These are phyloP conservation scores for Avicennia marina DNA, from an alignment of 257 asterid species.

Conservation along the genomic window DNA sequence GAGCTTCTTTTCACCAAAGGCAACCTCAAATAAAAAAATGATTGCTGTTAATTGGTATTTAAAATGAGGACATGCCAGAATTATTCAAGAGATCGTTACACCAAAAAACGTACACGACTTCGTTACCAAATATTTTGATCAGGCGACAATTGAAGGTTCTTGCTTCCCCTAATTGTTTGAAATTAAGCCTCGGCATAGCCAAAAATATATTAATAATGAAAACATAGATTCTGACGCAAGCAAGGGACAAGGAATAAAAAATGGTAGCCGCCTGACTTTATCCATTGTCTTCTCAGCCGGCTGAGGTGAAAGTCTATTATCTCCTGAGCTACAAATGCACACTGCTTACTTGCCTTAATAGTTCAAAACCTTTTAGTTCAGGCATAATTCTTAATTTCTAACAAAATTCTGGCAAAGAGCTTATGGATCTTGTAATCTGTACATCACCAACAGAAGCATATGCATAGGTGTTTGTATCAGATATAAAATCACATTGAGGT, in stretches of 20 bases:
- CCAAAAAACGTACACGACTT: no score
- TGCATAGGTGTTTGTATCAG: no score
- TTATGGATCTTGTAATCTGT: no score
- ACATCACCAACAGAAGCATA: no score
- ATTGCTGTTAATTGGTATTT: background rate
- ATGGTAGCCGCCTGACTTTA: background rate
- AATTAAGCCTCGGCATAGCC: background rate
- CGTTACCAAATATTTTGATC: background rate
- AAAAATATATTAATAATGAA: background rate
- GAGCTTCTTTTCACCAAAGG: no score
- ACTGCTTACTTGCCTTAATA: background rate
- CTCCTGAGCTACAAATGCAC: background rate
- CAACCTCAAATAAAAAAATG: no score
- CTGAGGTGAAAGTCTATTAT: conserved; percentile 8
- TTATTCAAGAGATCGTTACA: no score
- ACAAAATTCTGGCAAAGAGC: no score
- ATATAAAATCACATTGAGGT: no score
- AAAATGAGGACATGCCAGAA: background rate
- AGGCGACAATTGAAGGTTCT: background rate
- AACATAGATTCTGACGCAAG: background rate
- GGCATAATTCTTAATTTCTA: conserved; percentile 2
- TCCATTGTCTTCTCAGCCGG: conserved; percentile 31
- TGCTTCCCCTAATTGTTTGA: background rate
- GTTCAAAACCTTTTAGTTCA: background rate
- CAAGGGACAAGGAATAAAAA: conserved; percentile 6